Evolutionary conservation across 2,329 filamentous ascomycete species (phyloP).

Genomic region (Penicillium sclerotiorum): DNA sequence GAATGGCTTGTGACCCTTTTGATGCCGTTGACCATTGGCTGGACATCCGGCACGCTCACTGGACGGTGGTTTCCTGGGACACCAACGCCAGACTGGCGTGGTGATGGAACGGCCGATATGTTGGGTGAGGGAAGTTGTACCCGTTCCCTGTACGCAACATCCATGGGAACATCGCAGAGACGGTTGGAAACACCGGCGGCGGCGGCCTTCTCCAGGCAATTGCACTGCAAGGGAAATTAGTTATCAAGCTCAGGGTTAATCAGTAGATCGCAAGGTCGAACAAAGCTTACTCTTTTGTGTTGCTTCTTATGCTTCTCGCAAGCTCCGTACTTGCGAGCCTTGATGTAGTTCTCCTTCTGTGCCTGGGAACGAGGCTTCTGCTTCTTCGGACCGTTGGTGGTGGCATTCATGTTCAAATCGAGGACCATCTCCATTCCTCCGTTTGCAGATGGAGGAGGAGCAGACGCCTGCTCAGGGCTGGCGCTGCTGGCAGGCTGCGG

Average conservation of each 20-base stretch:
- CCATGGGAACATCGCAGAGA: constrained; percentile 20
- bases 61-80: constrained; percentile 13
- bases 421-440: constrained; percentile 43
- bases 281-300: constrained; percentile 42
- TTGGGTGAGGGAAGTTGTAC: constrained; percentile 5
- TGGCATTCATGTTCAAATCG: constrained; percentile 48
- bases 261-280: neutral
- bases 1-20: neutral
- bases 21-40: neutral
- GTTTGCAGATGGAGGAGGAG: constrained; percentile 22
- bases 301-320: constrained; percentile 49
- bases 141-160: constrained; percentile 10
- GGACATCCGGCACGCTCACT: neutral
- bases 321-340: constrained; percentile 45
- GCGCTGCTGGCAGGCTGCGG: constrained; percentile 24
- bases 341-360: constrained; percentile 48
- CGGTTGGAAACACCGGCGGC: constrained; percentile 20
- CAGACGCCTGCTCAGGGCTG: constrained; percentile 24
- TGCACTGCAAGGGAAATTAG: constrained; percentile 36
- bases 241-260: neutral
- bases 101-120: constrained; percentile 7
- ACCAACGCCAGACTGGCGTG: constrained; percentile 8
- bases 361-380: constrained; percentile 46
- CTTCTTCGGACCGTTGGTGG: constrained; percentile 45
- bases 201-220: constrained; percentile 42